These are phyloP conservation scores for Phallus indusiatus DNA, from an alignment of 768 basidiomycete species.

Conservation along the genomic window DNA sequence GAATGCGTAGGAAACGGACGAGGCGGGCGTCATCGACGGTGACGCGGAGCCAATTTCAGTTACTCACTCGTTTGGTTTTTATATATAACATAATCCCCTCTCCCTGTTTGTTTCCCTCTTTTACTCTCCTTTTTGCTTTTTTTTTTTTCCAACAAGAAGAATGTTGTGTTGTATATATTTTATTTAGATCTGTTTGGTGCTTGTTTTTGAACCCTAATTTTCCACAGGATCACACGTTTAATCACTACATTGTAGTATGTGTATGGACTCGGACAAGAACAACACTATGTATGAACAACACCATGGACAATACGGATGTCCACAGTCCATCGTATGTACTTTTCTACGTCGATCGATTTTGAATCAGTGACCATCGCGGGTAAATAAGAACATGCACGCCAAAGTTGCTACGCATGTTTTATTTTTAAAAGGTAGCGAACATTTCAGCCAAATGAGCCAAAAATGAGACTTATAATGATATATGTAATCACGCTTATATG, in stretches of 20 bases:
- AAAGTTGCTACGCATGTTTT: neutral
- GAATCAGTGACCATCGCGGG: neutral
- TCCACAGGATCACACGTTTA: neutral
- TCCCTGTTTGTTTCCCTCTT: neutral
- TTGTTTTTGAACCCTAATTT: neutral
- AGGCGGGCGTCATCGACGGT: constrained; percentile 10
- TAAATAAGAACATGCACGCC: neutral
- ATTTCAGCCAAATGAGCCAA: neutral
- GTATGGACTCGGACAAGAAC: too few species aligned
- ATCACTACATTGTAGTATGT: neutral
- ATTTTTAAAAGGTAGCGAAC: neutral
- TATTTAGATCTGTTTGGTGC: too few species aligned
- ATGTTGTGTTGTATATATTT: too few species aligned
- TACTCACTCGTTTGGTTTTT: neutral
- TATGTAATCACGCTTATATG: too few species aligned
- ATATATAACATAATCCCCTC: neutral
- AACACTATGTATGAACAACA: too few species aligned
- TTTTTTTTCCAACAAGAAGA: too few species aligned
- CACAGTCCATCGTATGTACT: too few species aligned
- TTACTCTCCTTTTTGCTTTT: too few species aligned
- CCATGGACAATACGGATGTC: too few species aligned
- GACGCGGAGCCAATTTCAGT: constrained; percentile 6
- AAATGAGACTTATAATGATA: neutral
- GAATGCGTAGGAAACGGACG: constrained; percentile 9
- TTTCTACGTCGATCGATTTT: neutral